A percentile compares a stretch with the other conserved stretches of the same genome.
phyloP scores from a whole-genome alignment of 345 rosid species.

The Populus simonii region DNA sequence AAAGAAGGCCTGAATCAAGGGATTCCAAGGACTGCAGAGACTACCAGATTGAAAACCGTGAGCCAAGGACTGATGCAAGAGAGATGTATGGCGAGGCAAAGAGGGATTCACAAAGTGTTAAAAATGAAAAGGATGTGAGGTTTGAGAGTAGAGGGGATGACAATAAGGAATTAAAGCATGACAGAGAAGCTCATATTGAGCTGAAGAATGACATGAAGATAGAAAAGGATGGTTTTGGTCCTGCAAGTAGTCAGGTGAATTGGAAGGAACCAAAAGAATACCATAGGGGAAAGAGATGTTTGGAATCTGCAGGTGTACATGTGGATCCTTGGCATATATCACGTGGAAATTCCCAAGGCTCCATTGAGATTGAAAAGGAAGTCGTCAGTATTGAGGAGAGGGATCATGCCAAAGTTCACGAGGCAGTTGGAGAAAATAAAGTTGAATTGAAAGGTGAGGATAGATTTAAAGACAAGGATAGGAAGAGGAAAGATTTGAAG shows the following conservation, averaged over 20 bases:
- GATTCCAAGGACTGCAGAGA: conserved; percentile 65
- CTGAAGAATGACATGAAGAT: conserved; percentile 54
- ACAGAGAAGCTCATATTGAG: conserved; percentile 52
- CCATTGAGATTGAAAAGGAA: conserved; percentile 60
- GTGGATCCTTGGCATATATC: conserved; percentile 62
- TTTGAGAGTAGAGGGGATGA: conserved; percentile 65
- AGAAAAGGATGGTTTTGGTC: conserved; percentile 61
- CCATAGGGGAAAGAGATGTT: conserved; percentile 67
- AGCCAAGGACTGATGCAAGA: conserved; percentile 55
- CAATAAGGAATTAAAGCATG: conserved; percentile 58
- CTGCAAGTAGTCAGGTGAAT: conserved; percentile 43
- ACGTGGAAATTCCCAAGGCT: conserved; percentile 54
- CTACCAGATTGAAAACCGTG: conserved; percentile 51
- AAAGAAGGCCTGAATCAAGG: conserved; percentile 54
- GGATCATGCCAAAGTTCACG: conserved; percentile 53
- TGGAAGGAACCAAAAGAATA: conserved; percentile 92
- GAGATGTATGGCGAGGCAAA: conserved; percentile 57
- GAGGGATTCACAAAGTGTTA: conserved; percentile 69
- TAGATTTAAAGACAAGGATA: conserved; percentile 83
- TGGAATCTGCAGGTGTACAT: conserved; percentile 55
- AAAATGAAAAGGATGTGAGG: conserved; percentile 65
- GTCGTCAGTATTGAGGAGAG: conserved; percentile 49
- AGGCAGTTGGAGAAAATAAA: conserved; percentile 87
- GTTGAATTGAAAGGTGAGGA: conserved; percentile 80
- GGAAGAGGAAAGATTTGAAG: conserved; percentile 79